Percentiles rank a stretch among this genome's conserved stretches.
Evolutionary conservation across 768 basidiomycete genomes (phyloP).

Genomic region (Paxillus rubicundulus): DNA sequence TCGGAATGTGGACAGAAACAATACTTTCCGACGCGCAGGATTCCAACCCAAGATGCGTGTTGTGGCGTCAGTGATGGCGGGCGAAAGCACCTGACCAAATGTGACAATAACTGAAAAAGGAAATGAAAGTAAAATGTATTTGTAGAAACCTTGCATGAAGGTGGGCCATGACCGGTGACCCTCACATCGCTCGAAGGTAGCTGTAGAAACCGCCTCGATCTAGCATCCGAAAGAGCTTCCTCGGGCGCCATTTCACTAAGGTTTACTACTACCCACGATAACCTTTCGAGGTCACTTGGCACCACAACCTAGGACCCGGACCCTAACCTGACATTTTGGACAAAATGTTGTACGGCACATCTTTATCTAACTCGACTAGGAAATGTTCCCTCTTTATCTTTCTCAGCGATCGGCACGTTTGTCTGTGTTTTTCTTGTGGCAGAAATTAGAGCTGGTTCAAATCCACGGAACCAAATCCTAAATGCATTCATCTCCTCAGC

Average conservation of each 20-base stretch:
- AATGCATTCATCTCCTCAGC: not conserved
- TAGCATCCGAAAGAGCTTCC: constrained; percentile 7
- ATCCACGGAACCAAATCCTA: constrained; percentile 1
- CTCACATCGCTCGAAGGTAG: constrained; percentile 32
- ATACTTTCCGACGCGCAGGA: constrained; percentile 30
- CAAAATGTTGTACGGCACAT: constrained; percentile 32
- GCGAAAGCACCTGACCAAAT: constrained; percentile 31
- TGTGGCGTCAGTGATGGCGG: constrained; percentile 38
- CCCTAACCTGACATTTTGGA: constrained; percentile 11
- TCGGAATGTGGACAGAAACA: constrained; percentile 33
- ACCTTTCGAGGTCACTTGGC: constrained; percentile 31
- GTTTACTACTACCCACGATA: constrained; percentile 28
- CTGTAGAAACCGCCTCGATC: constrained; percentile 18
- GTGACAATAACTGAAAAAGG: constrained; percentile 17
- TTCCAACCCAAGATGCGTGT: constrained; percentile 32
- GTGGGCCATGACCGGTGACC: constrained; percentile 19
- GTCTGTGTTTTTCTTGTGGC: constrained; percentile 21
- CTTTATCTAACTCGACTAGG: constrained; percentile 30
- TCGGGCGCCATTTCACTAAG: constrained; percentile 25
- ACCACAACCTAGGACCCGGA: constrained; percentile 26
- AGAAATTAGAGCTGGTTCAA: constrained; percentile 26
- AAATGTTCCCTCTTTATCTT: constrained; percentile 29
- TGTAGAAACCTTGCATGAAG: constrained; percentile 2
- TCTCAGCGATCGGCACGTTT: constrained; percentile 31
- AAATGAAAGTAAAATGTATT: not conserved